These are phyloP conservation scores for Sporothrix brasiliensis DNA, from an alignment of 2,329 filamentous ascomycete genomes.

Conservation along the genomic window DNA sequence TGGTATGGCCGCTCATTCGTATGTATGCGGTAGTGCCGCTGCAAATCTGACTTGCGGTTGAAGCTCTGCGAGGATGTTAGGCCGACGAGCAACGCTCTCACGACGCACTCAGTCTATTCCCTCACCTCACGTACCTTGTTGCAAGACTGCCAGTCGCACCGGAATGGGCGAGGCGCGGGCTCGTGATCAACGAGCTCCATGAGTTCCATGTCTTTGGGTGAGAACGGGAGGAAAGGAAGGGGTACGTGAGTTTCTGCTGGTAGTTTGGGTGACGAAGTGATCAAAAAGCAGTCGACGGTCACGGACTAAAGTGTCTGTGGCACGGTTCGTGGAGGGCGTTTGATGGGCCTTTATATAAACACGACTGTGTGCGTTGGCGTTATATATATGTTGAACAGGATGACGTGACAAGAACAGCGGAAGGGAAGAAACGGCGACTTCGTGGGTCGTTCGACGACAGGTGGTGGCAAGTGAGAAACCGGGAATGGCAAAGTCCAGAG, in stretches of 20 bases:
- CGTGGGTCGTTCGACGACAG: slow-evolving; percentile 29
- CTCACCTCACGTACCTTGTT: slow-evolving; percentile 55
- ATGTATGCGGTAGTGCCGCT: slow-evolving; percentile 71
- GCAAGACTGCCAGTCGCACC: slow-evolving; percentile 65
- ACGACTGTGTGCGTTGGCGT: not conserved
- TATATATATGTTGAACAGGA: not conserved
- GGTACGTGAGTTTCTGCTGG: not conserved
- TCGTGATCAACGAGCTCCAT: slow-evolving; percentile 68
- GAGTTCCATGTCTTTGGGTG: slow-evolving; percentile 58
- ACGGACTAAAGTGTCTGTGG: slow-evolving; percentile 26
- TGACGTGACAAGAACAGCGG: not conserved
- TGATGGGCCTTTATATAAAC: slow-evolving; percentile 27
- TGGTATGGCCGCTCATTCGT: slow-evolving; percentile 70
- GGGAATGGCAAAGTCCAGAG: not conserved
- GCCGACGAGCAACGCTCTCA: not conserved
- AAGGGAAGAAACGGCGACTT: slow-evolving; percentile 4
- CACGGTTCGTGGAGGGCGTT: slow-evolving; percentile 16
- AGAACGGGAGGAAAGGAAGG: too few species aligned
- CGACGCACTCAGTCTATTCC: not conserved
- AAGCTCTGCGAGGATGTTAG: slow-evolving; percentile 57
- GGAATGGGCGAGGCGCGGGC: slow-evolving; percentile 63
- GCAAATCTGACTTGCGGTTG: slow-evolving; percentile 71
- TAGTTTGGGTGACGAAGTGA: not conserved
- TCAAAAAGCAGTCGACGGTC: slow-evolving; percentile 19
- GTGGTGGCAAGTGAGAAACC: slow-evolving; percentile 20